Conservation (phyloP, 352 stramenopile species). For the Phytophthora pluvialis region DNA sequence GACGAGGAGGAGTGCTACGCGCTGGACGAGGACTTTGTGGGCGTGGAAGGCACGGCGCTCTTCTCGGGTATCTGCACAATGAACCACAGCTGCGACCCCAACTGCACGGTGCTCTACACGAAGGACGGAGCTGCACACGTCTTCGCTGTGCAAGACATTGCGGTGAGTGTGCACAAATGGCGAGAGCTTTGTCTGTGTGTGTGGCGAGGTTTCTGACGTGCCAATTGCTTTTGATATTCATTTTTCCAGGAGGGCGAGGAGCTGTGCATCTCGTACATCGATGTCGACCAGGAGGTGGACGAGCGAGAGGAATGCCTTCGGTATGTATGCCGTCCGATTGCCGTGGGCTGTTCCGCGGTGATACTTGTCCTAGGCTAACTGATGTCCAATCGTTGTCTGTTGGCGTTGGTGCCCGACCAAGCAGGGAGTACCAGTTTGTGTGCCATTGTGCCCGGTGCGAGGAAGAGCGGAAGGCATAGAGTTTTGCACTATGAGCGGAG, state of each 20-base stretch:
- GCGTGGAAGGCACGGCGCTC: slow-evolving; percentile 94
- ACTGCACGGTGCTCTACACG: slow-evolving; percentile 92
- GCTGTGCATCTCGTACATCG: slow-evolving; percentile 96
- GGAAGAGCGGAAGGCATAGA: slow-evolving; percentile 65
- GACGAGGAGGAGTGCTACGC: slow-evolving; percentile 55
- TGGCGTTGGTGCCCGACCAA: slow-evolving; percentile 24
- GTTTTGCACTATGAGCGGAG: slow-evolving; percentile 5
- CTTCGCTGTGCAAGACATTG: slow-evolving; percentile 75
- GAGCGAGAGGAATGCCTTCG: slow-evolving; percentile 83
- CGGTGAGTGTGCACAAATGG: slow-evolving; percentile 34
- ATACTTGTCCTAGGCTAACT: slow-evolving; percentile 17
- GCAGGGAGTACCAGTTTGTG: slow-evolving; percentile 83
- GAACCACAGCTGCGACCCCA: slow-evolving; percentile 96
- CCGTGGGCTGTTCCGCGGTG: not conserved
- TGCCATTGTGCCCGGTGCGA: slow-evolving; percentile 74
- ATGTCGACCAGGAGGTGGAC: slow-evolving; percentile 79
- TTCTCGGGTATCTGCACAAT: slow-evolving; percentile 95
- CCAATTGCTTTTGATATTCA: not conserved
- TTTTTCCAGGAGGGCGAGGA: slow-evolving; percentile 85
- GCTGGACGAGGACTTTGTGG: slow-evolving; percentile 89
- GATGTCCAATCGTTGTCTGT: slow-evolving; percentile 16
- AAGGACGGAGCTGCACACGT: slow-evolving; percentile 75
- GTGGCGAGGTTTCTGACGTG: no score
- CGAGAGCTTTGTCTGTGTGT: no score
- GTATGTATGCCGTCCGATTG: slow-evolving; percentile 35